Base-by-base conservation (phyloP, 257 asterid species). In the Phtheirospermum japonicum region DNA sequence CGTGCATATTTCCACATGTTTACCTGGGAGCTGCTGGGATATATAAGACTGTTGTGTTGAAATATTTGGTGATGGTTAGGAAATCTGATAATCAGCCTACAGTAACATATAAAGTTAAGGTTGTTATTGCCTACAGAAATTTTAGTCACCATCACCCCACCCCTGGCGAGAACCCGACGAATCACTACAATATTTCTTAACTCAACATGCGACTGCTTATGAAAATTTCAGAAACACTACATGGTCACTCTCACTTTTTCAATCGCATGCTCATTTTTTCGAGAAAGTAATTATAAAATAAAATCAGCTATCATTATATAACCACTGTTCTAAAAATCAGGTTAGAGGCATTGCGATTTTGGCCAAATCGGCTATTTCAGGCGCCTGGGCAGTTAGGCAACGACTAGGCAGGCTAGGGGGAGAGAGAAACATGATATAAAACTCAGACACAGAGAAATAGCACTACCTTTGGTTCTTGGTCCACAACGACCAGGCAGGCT, bases 1-100 rank as follows among this genome's bases (percentile, higher is more conserved):
- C 14, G 36, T 43, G 51, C 76, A 60, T 28, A 73, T 76, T 81
- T 83, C 95, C 48, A 73, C 86, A 51, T 83, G 73, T 37, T 85
- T 63, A 55, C 74, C 71, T 10, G 80, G 77, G 57, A 65, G 75
- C 73, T 72, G 84, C 50, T 73, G 82, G 55, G 79, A 66, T 59
- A 58, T 67, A 54, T 69, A 79, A 66, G 80, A 77, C 70, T 80
- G 92, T 72, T 71, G 87, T 40, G 62, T 64, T 54, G 75, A 59
- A 33, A 75, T 32, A 78, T 52, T 76, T 33, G 82, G 59, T 51
- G 79, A 70, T 61, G 69, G 87, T 57, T 71, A 71, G 46, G 79
- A 56, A 55, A 64, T 73, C 59, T 71, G 87, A 60, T n/a, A n/a
- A n/a, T n/a, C n/a, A n/a, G n/a, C n/a, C n/a, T n/a, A n/a, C n/a